Conservation (phyloP, 2,329 filamentous ascomycete genomes). For the Nemania sp. region DNA sequence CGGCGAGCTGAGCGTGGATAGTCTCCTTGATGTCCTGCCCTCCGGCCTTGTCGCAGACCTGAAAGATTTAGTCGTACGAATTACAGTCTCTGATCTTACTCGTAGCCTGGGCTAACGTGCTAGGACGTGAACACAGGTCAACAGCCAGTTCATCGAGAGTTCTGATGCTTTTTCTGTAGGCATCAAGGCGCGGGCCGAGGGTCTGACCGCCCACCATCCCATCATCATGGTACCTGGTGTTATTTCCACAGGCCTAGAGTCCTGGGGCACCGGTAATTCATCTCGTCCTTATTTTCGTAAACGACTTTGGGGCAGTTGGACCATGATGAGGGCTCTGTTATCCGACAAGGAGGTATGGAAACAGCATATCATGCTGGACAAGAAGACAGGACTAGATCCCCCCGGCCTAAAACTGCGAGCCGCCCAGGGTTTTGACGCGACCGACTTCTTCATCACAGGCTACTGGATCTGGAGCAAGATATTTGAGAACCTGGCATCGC, state of each 20-base stretch:
- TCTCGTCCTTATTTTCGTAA: slow-evolving; percentile 93
- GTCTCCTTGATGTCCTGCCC: slow-evolving; percentile 83
- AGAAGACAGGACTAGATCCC: slow-evolving; percentile 86
- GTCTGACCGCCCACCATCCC: slow-evolving; percentile 79
- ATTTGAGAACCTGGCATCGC: slow-evolving; percentile 90
- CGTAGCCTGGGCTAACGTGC: slow-evolving; percentile 23
- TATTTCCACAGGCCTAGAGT: slow-evolving; percentile 95
- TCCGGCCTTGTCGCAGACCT: slow-evolving; percentile 85
- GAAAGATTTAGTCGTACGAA: slow-evolving; percentile 76
- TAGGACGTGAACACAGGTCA: slow-evolving; percentile 65
- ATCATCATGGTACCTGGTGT: slow-evolving; percentile 98
- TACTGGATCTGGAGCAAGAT: slow-evolving; percentile 99
- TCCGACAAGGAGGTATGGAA: slow-evolving; percentile 95
- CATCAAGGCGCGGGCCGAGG: slow-evolving; percentile 78
- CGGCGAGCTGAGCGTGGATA: slow-evolving; percentile 79
- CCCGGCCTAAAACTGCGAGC: slow-evolving; percentile 87
- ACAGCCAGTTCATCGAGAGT: slow-evolving; percentile 79
- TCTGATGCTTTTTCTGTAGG: slow-evolving; percentile 96
- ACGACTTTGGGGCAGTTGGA: slow-evolving; percentile 96
- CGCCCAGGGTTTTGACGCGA: slow-evolving; percentile 95
- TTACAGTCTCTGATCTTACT: slow-evolving; percentile 14
- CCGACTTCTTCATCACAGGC: slow-evolving; percentile 87
- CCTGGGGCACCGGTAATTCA: slow-evolving; percentile 86
- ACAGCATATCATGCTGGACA: slow-evolving; percentile 94
- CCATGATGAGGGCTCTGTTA: slow-evolving; percentile 95